Percentiles rank a stretch among this genome's conserved stretches.
Conservation (phyloP, 1,284 basidiomycete genomes). For the Pholiota adiposa region DNA sequence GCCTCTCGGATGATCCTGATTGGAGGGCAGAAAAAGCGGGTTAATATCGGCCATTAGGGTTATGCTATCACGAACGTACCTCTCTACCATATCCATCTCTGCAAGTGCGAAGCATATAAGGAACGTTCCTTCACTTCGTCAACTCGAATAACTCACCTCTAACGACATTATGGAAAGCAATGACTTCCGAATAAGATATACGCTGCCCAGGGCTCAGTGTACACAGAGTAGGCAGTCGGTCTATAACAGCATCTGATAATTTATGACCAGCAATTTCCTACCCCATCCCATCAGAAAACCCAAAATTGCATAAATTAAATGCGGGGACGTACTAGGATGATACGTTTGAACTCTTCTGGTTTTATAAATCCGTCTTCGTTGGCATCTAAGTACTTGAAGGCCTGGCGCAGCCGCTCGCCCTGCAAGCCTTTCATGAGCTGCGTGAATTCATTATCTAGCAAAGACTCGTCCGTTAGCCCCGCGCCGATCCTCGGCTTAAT, state of each 20-base stretch:
- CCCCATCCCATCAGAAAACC: not conserved
- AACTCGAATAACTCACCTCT: constrained; percentile 55
- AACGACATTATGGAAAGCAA: constrained; percentile 94
- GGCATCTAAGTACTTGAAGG: constrained; percentile 88
- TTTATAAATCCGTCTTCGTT: constrained; percentile 91
- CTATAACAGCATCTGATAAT: constrained; percentile 88
- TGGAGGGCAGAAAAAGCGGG: constrained; percentile 5
- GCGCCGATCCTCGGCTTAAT: not conserved
- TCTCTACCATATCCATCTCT: constrained; percentile 97
- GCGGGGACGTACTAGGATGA: constrained; percentile 73
- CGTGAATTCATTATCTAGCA: constrained; percentile 89
- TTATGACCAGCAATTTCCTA: constrained; percentile 96
- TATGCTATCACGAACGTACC: constrained; percentile 45
- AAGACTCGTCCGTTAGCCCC: constrained; percentile 2
- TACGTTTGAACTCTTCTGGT: constrained; percentile 91
- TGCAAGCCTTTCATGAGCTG: constrained; percentile 97
- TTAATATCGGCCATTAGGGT: constrained; percentile 8
- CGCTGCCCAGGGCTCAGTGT: constrained; percentile 85
- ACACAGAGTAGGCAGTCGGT: constrained; percentile 87
- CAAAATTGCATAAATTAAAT: constrained; percentile 29
- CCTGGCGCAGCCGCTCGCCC: constrained; percentile 92
- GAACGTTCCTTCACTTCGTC: constrained; percentile 8
- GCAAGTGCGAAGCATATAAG: not conserved
- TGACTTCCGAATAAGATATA: constrained; percentile 94
- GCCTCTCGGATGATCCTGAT: constrained; percentile 82